phyloP scores from a whole-genome alignment of 768 basidiomycete species.

The Mrakia blollopis region DNA sequence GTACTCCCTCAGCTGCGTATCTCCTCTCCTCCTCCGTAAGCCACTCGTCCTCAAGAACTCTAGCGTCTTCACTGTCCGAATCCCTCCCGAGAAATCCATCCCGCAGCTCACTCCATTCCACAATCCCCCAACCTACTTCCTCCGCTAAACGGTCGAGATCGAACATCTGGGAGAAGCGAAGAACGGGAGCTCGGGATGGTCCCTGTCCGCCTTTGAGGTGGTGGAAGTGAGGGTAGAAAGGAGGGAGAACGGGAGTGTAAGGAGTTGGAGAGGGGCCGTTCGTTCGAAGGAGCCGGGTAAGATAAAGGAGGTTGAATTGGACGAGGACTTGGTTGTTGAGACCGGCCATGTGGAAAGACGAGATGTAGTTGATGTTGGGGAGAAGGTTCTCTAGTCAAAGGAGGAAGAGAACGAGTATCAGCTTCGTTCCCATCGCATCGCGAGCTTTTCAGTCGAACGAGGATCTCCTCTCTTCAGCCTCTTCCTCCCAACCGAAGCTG shows the following conservation, averaged over 20 bases:
- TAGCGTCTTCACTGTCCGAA: background rate
- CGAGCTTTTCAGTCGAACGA: too few species aligned
- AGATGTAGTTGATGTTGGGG: background rate
- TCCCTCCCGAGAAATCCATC: background rate
- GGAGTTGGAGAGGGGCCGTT: background rate
- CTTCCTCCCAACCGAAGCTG: too few species aligned
- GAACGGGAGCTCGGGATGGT: background rate
- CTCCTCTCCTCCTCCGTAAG: background rate
- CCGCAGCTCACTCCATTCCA: background rate
- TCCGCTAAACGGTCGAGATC: background rate
- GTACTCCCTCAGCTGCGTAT: background rate
- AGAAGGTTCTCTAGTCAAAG: background rate
- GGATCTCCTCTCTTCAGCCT: too few species aligned
- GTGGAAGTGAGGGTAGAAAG: background rate
- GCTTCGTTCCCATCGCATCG: background rate
- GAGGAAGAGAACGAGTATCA: background rate
- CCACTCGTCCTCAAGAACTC: background rate
- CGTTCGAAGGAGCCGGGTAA: background rate
- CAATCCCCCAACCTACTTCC: background rate
- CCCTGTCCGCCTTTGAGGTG: background rate
- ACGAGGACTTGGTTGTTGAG: background rate
- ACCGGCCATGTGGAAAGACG: background rate
- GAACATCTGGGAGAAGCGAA: background rate
- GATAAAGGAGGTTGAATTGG: background rate
- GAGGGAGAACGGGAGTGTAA: background rate